Percentiles rank a stretch among this genome's conserved stretches.
phyloP scores from a whole-genome alignment of 495 filamentous ascomycete genomes.

The Xylaria curta region DNA sequence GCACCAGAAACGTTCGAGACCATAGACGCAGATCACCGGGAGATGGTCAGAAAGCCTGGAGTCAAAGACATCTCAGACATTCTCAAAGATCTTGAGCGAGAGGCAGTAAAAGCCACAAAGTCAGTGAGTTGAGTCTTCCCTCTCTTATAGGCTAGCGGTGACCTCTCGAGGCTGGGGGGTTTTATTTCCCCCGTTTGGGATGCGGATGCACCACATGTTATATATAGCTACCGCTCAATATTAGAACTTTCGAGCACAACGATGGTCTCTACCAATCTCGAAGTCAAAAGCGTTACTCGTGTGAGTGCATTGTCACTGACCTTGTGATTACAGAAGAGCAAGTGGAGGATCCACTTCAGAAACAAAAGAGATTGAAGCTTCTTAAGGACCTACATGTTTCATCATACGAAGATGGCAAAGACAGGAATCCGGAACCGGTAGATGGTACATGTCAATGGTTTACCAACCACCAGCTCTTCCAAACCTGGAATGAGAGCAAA shows the following conservation, averaged over 20 bases:
- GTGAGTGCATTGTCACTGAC: not conserved
- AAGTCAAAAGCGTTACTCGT: not conserved
- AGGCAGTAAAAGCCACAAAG: too few species aligned
- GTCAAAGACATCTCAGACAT: too few species aligned
- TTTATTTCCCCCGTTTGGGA: not conserved
- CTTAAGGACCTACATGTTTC: not conserved
- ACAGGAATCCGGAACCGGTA: constrained; percentile 44
- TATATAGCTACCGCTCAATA: not conserved
- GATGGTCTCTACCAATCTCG: not conserved
- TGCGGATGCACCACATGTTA: not conserved
- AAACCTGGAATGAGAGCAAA: constrained; percentile 38
- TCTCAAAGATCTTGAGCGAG: too few species aligned
- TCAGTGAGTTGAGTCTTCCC: too few species aligned
- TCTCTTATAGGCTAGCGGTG: too few species aligned
- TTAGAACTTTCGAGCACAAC: too few species aligned
- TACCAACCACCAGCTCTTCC: constrained; percentile 40
- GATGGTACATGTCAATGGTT: constrained; percentile 54
- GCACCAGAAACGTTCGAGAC: too few species aligned
- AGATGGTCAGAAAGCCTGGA: too few species aligned
- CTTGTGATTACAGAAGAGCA: not conserved
- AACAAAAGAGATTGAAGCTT: not conserved
- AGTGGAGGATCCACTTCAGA: not conserved
- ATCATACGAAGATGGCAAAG: constrained; percentile 48
- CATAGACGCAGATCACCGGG: too few species aligned
- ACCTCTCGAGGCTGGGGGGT: too few species aligned